Conservation (phyloP, 139 green algal species). For the Chlamydomonas eustigma region DNA sequence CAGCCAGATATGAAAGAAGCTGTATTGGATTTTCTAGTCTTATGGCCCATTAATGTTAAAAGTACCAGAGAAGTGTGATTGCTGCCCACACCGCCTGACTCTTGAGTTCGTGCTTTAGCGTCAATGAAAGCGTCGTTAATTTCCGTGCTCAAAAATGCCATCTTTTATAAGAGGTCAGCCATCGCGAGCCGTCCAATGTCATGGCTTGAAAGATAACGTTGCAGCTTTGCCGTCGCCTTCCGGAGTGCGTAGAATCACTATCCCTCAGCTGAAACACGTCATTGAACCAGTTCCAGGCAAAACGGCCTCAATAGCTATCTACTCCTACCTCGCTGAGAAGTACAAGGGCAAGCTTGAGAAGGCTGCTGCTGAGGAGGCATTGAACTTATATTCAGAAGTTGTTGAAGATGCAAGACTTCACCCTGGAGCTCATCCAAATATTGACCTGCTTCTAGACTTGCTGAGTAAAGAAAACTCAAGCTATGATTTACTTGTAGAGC, state of each 20-base stretch:
- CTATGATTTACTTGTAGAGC: too few relatives aligned
- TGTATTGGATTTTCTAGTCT: too few relatives aligned
- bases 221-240: background rate
- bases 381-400: background rate
- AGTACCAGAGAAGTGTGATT: too few relatives aligned
- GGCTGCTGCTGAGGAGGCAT: background rate
- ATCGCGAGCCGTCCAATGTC: background rate
- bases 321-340: slow-evolving; percentile 3
- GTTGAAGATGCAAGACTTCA: background rate
- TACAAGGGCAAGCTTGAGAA: background rate
- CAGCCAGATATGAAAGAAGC: too few relatives aligned
- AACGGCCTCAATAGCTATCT: slow-evolving; percentile 10
- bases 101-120: too few relatives aligned
- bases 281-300: slow-evolving; percentile 1
- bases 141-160: too few relatives aligned
- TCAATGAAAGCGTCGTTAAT: too few relatives aligned
- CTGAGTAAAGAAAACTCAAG: too few relatives aligned
- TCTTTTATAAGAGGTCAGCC: too few relatives aligned
- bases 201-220: slow-evolving; percentile 11
- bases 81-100: too few relatives aligned
- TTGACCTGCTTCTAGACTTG: too few relatives aligned
- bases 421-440: slow-evolving; percentile 6
- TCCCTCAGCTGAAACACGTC: background rate
- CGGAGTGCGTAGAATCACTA: background rate
- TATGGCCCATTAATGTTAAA: too few relatives aligned